phyloP scores from a whole-genome alignment of 768 basidiomycete species.

The Rubroboletus pulcherrimus region DNA sequence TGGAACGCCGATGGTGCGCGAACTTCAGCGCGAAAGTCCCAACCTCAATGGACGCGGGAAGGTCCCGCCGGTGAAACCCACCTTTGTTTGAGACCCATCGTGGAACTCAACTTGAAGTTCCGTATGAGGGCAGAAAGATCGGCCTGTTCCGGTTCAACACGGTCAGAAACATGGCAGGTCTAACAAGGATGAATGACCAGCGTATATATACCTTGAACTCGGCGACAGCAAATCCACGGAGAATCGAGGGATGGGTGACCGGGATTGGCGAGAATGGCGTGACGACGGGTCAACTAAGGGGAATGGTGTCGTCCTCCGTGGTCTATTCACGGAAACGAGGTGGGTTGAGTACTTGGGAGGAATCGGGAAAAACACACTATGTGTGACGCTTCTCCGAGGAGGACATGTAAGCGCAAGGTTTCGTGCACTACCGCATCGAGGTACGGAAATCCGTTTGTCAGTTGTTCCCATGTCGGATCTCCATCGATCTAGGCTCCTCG shows the following conservation, averaged over 20 bases:
- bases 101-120: conserved; percentile 34
- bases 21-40: neutral
- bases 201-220: conserved; percentile 22
- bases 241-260: conserved; percentile 39
- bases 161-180: too few relatives aligned
- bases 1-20: too few relatives aligned
- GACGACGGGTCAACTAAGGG: conserved; percentile 44
- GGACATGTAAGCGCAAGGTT: conserved; percentile 41
- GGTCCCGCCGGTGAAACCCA: conserved; percentile 25
- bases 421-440: conserved; percentile 52
- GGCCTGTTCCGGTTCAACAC: neutral
- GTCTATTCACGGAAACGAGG: conserved; percentile 34
- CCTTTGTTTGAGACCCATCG: conserved; percentile 36
- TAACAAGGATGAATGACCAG: neutral
- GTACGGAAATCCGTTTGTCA: conserved; percentile 47
- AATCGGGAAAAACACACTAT: conserved; percentile 2
- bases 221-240: conserved; percentile 32
- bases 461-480: conserved; percentile 55
- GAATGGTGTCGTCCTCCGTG: conserved; percentile 52
- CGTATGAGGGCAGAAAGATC: conserved; percentile 30
- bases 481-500: conserved; percentile 37
- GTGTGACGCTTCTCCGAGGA: conserved; percentile 24
- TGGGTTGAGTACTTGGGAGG: neutral
- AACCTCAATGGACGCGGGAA: conserved; percentile 33
- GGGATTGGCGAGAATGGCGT: conserved; percentile 34